A percentile compares a stretch with the other conserved stretches of the same genome.
Evolutionary conservation across 164 flowering plant species (phyloP).

Genomic region (Chloranthus sessilifolius): DNA sequence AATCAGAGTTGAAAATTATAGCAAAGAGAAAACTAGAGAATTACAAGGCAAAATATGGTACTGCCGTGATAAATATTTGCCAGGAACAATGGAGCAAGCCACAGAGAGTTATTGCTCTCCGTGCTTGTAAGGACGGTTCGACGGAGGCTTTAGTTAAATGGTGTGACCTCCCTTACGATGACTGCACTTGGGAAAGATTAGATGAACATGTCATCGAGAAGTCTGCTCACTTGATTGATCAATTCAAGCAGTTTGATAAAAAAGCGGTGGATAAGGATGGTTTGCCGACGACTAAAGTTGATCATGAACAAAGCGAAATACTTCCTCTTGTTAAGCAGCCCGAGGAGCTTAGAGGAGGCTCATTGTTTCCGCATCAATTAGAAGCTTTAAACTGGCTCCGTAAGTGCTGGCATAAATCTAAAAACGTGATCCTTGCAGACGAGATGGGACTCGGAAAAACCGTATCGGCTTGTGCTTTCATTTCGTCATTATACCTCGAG

Average conservation of each 20-base stretch:
- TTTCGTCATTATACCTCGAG: conserved; percentile 79
- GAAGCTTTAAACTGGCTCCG: conserved; percentile 99
- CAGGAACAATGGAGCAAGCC: conserved; percentile 90
- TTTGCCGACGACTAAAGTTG: conserved; percentile 23
- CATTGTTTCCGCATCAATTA: conserved; percentile 90
- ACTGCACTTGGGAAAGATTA: conserved; percentile 94
- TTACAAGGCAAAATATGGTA: conserved; percentile 89
- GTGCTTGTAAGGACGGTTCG: conserved; percentile 39
- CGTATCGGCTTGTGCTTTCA: conserved; percentile 90
- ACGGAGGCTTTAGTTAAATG: conserved; percentile 81
- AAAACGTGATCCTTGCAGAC: conserved; percentile 98
- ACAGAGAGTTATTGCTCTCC: conserved; percentile 72
- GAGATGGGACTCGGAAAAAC: conserved; percentile 99
- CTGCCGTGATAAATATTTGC: conserved; percentile 60
- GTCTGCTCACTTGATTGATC: conserved; percentile 44
- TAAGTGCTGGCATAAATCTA: conserved; percentile 82
- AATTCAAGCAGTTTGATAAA: conserved; percentile 55
- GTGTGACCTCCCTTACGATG: conserved; percentile 91
- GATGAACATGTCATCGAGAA: conserved; percentile 61
- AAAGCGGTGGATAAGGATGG: conserved; percentile 53
- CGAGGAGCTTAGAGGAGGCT: conserved; percentile 78
- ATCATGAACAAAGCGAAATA: conserved; percentile 42
- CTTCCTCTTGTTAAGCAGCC: conserved; percentile 80
- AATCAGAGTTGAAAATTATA: conserved; percentile 65
- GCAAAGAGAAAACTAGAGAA: conserved; percentile 94